These are phyloP conservation scores for Trypanosoma mega DNA, from an alignment of 208 protist genomes.

Conservation along the genomic window DNA sequence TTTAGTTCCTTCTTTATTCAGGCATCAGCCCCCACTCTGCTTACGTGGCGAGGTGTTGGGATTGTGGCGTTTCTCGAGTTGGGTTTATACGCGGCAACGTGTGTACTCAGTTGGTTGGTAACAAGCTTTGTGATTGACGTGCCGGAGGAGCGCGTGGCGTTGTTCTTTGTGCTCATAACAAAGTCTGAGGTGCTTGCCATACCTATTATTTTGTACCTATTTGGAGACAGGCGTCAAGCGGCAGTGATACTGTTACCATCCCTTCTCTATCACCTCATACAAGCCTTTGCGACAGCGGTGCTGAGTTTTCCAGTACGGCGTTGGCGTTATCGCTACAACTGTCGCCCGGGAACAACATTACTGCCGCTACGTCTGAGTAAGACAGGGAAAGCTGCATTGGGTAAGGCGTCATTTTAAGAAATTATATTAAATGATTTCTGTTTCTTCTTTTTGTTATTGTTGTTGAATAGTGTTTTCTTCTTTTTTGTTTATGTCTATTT, in stretches of 20 bases:
- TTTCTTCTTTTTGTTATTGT: background rate
- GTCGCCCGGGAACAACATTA: conserved; percentile 37
- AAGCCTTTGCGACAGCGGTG: conserved; percentile 20
- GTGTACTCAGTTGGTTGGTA: conserved; percentile 20
- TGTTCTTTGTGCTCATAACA: conserved; percentile 27
- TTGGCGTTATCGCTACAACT: conserved; percentile 35
- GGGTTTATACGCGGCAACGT: conserved; percentile 3
- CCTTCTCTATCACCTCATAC: conserved; percentile 26
- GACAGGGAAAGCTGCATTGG: background rate
- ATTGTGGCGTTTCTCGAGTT: conserved; percentile 14
- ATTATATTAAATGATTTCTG: background rate
- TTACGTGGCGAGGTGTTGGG: conserved; percentile 20
- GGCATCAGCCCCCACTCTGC: background rate
- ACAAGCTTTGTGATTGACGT: background rate
- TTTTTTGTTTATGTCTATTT: background rate
- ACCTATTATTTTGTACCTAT: conserved; percentile 28
- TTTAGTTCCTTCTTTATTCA: conserved; percentile 31
- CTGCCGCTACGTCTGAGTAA: conserved; percentile 35
- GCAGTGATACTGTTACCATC: conserved; percentile 20
- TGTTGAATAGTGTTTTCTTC: background rate
- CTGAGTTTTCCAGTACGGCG: conserved; percentile 25
- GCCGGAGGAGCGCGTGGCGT: conserved; percentile 35
- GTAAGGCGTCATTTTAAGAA: background rate
- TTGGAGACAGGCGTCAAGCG: conserved; percentile 14
- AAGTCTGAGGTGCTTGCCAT: conserved; percentile 35